These are phyloP conservation scores for Platismatia glauca DNA, from an alignment of 495 filamentous ascomycete genomes.

Conservation along the genomic window DNA sequence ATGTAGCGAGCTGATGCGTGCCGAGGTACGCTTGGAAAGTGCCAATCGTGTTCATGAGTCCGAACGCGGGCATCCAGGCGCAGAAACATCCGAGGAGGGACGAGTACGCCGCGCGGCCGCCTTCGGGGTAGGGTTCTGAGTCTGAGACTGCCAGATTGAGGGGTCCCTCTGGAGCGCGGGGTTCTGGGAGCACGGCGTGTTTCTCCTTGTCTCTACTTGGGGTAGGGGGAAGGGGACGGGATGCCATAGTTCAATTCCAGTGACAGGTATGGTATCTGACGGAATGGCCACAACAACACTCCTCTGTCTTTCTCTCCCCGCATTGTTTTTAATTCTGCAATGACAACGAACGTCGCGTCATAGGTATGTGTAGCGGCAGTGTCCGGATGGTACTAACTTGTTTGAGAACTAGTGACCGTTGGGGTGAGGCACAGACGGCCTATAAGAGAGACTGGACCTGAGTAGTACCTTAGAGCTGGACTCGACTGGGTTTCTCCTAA, in stretches of 20 bases:
- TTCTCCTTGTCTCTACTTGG: neutral
- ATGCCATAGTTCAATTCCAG: neutral
- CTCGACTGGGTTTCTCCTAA: too few species aligned
- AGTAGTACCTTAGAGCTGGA: too few species aligned
- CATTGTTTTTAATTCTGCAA: too few species aligned
- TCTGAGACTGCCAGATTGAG: neutral
- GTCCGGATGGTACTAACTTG: too few species aligned
- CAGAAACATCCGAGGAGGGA: constrained; percentile 5
- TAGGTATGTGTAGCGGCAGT: too few species aligned
- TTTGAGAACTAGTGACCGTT: too few species aligned
- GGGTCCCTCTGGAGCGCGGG: neutral
- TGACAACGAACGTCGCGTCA: too few species aligned
- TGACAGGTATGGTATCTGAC: too few species aligned
- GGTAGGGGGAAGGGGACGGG: neutral
- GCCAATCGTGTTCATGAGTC: constrained; percentile 66
- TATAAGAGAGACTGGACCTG: too few species aligned
- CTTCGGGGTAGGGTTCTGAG: neutral
- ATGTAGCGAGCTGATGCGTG: constrained; percentile 52
- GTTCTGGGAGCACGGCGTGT: neutral
- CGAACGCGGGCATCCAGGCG: constrained; percentile 50
- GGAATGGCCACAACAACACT: too few species aligned
- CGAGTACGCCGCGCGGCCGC: neutral
- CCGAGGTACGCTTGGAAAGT: constrained; percentile 66
- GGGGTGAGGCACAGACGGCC: too few species aligned
- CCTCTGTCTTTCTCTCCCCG: too few species aligned